Evolutionary conservation across 805 yeast genomes (phyloP), one percentile per base, ranked within the genome.

Genomic region (Nakazawaea ishiwadae): DNA sequence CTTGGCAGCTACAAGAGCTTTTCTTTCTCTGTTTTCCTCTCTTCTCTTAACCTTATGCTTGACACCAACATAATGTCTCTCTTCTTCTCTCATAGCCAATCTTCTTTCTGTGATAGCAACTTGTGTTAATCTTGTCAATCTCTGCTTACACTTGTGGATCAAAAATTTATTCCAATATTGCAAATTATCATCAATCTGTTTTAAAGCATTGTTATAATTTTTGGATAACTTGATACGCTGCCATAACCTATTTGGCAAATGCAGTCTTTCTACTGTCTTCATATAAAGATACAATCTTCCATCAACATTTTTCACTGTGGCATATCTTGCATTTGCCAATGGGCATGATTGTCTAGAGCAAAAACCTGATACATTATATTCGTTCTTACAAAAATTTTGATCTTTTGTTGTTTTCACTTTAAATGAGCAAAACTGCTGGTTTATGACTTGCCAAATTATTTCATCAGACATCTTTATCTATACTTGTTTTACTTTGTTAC

Each of bases 191-290:
- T 91, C 97, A 42, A 93, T 76, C 62, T 93, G 99, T 48, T 75
- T 74, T 54, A 93, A 70, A 1, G 99, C 98, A 59, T 77, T 84
- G 39, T 82, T 75, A 61, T 88, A 93, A 62, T 93, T 90, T 63
- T 87, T 89, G 37, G 93, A 84, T 46, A 93, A 72, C 62, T 83
- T 84, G 57, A 93, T 83, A 55, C 97, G 77, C 65, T 93, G 96
- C 99, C 99, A 93, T 60, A 87, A 68, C 54, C 84, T 84, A 33
- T 85, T 78, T 11, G 99, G 99, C 49, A 88, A 85, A 59, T 93
- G 98, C 19, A 96, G 93, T 66, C 99, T 80, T 68, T 93, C 99
- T 1, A 95, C 96, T 1, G 98, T 93, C 62, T 93, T 93, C 88
- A 93, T 93, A 65, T 93, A 93, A 28, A 87, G 66, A 55, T 86